A percentile compares a stretch with the other conserved stretches of the same genome.
These are phyloP conservation scores for Wickerhamiella sorbophila DNA, from an alignment of 805 yeast species.

Conservation along the genomic window DNA sequence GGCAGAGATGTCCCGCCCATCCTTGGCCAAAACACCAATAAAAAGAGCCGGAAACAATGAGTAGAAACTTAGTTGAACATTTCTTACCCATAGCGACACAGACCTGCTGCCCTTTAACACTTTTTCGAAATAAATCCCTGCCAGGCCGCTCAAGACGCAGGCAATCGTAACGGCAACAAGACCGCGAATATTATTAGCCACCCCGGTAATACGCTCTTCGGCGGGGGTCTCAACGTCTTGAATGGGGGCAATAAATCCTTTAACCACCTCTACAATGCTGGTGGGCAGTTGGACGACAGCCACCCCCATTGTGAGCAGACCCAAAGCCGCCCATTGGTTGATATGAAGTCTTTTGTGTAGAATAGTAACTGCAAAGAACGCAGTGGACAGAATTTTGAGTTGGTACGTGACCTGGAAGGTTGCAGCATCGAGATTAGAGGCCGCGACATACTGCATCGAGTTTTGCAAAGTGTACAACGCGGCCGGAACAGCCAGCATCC, in stretches of 20 bases:
- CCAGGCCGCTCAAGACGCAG: conserved; percentile 28
- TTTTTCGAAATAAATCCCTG: conserved; percentile 32
- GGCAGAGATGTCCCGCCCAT: conserved; percentile 23
- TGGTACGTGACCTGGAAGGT: conserved; percentile 33
- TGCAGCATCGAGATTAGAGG: conserved; percentile 30
- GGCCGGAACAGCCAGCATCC: conserved; percentile 31
- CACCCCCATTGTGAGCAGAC: conserved; percentile 27
- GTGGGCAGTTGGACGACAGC: conserved; percentile 29
- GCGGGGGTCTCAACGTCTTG: conserved; percentile 2
- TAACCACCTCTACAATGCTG: background rate
- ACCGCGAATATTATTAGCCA: conserved; percentile 17
- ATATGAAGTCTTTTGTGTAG: conserved; percentile 23
- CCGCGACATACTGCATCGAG: conserved; percentile 30
- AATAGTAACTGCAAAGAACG: conserved; percentile 29
- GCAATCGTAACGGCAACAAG: conserved; percentile 27
- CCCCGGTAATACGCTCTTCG: conserved; percentile 10
- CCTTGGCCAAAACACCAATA: conserved; percentile 26
- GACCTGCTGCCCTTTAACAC: conserved; percentile 27
- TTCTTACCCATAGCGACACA: conserved; percentile 29
- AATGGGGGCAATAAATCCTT: background rate
- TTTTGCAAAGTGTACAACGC: conserved; percentile 29
- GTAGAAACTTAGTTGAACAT: conserved; percentile 28
- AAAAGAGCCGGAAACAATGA: conserved; percentile 29
- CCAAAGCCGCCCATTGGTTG: conserved; percentile 27
- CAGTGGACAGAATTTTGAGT: conserved; percentile 31